These are phyloP conservation scores for Serendipita sp. DNA, from an alignment of 1,284 basidiomycete species.

Conservation along the genomic window DNA sequence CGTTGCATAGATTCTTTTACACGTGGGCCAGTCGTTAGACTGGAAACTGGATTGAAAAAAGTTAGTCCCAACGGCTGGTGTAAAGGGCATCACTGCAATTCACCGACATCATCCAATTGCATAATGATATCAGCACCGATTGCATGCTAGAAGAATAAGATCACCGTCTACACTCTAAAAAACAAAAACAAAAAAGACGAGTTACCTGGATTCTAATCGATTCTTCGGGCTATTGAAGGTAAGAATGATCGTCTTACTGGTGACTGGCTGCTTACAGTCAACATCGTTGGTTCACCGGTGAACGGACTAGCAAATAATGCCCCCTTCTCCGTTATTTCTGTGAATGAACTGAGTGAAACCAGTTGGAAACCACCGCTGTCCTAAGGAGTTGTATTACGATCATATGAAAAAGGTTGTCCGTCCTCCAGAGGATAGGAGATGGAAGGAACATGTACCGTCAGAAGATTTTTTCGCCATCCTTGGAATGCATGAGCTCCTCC, in stretches of 20 bases:
- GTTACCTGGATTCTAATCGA: conserved; percentile 35
- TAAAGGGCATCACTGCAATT: conserved; percentile 18
- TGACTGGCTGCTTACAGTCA: conserved; percentile 41
- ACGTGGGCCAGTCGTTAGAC: conserved; percentile 56
- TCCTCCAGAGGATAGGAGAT: background rate
- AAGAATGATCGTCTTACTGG: conserved; percentile 12
- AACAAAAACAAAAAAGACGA: background rate
- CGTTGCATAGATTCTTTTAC: conserved; percentile 73
- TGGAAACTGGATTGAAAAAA: conserved; percentile 37
- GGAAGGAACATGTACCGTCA: conserved; percentile 31
- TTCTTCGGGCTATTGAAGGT: conserved; percentile 51
- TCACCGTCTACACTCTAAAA: conserved; percentile 19
- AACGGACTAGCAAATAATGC: conserved; percentile 73
- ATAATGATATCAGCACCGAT: conserved; percentile 85
- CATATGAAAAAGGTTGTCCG: background rate
- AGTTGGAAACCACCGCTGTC: conserved; percentile 80
- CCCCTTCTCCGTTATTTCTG: conserved; percentile 71
- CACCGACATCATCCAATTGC: conserved; percentile 81
- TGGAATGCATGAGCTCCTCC: conserved; percentile 77
- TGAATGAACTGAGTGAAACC: conserved; percentile 71
- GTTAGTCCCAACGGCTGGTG: background rate
- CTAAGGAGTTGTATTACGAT: conserved; percentile 22
- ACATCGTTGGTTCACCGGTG: conserved; percentile 67
- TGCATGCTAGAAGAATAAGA: conserved; percentile 47
- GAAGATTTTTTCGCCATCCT: conserved; percentile 66